Evolutionary conservation across 2,329 filamentous ascomycete species (phyloP).

Genomic region (Fusarium pininemorale): DNA sequence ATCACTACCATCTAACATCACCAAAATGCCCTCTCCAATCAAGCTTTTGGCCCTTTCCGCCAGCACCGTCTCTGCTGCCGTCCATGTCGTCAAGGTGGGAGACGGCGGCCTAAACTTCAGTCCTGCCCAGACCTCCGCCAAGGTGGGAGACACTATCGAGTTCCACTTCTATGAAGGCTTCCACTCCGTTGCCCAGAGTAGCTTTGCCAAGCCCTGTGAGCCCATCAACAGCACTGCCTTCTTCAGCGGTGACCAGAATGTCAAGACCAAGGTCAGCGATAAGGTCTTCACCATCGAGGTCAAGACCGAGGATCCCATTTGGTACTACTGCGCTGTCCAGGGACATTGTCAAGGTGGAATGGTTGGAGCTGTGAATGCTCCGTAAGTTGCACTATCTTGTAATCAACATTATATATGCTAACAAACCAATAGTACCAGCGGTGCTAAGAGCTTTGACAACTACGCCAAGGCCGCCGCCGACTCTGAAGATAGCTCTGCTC

Average conservation of each 20-base stretch:
- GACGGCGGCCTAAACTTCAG: slow-evolving; percentile 54
- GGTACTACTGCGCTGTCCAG: slow-evolving; percentile 70
- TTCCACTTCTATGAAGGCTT: slow-evolving; percentile 59
- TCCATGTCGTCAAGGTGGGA: slow-evolving; percentile 40
- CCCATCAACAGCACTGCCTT: slow-evolving; percentile 62
- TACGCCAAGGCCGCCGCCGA: slow-evolving; percentile 27
- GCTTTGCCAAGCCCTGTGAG: slow-evolving; percentile 67
- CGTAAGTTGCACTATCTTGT: slow-evolving; percentile 27
- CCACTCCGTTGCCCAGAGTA: slow-evolving; percentile 70
- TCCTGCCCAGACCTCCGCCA: slow-evolving; percentile 61
- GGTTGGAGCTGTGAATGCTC: slow-evolving; percentile 58
- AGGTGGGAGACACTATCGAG: slow-evolving; percentile 57
- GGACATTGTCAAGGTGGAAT: slow-evolving; percentile 70
- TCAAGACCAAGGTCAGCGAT: slow-evolving; percentile 18
- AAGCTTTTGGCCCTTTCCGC: slow-evolving; percentile 21
- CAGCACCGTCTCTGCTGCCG: slow-evolving; percentile 17
- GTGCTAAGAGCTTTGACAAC: slow-evolving; percentile 20
- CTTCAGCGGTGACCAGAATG: slow-evolving; percentile 44
- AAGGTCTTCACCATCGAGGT: slow-evolving; percentile 35
- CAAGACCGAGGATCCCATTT: slow-evolving; percentile 62
- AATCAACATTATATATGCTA: background rate
- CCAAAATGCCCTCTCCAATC: slow-evolving; percentile 26
- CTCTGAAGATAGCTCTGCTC: slow-evolving; percentile 26
- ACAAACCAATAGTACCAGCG: slow-evolving; percentile 17
- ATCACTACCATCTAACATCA: background rate